A percentile compares a stretch with the other conserved stretches of the same genome.
Evolutionary conservation across 345 rosid genomes (phyloP).

Genomic region (Pistacia atlantica): DNA sequence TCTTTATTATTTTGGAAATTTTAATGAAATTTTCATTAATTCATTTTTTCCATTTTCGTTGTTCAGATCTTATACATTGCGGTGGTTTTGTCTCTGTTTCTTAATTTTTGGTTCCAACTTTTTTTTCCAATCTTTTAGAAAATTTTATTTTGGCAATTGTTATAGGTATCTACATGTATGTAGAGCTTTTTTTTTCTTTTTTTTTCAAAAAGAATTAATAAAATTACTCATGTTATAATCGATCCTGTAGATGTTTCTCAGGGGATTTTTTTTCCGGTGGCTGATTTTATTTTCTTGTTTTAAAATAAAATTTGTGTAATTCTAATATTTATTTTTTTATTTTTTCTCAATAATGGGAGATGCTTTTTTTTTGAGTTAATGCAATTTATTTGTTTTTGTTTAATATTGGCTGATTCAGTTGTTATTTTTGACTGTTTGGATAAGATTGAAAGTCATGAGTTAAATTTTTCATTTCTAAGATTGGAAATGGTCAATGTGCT

Average conservation of each 20-base stretch:
- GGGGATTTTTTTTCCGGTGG: neutral
- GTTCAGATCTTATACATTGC: constrained; percentile 53
- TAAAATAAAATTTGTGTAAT: neutral
- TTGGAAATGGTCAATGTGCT: constrained; percentile 25
- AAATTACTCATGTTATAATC: neutral
- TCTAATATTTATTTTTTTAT: neutral
- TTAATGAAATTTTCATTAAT: constrained; percentile 22
- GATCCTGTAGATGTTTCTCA: neutral
- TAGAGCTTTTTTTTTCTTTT: neutral
- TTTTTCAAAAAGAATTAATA: neutral
- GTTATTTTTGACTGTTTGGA: constrained; percentile 17
- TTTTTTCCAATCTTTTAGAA: neutral
- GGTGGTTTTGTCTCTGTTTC: constrained; percentile 20
- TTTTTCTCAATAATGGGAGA: neutral
- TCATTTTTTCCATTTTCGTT: constrained; percentile 21
- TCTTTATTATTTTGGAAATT: neutral
- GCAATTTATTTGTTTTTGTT: neutral
- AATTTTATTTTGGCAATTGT: neutral
- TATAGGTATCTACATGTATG: neutral
- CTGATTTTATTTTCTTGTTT: neutral
- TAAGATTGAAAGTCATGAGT: constrained; percentile 1
- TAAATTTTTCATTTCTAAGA: neutral
- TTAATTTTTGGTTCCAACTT: neutral
- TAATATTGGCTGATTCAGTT: constrained; percentile 13
- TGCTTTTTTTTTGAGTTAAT: neutral